phyloP scores from a whole-genome alignment of 2,329 filamentous ascomycete genomes.

The Aspergillus nomiae region DNA sequence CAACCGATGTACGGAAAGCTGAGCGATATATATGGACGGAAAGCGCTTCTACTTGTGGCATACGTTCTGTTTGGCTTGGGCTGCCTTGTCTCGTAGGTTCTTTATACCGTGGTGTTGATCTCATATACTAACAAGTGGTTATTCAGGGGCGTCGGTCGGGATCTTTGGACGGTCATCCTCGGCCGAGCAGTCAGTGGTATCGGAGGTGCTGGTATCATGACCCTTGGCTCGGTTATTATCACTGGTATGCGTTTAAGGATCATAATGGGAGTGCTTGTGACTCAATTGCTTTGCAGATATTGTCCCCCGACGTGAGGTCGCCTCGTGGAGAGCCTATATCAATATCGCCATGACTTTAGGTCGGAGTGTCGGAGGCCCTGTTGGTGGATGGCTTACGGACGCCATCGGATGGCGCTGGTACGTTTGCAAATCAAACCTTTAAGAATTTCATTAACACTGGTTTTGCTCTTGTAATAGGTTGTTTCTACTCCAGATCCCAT shows the following conservation, averaged over 20 bases:
- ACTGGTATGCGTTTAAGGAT: conserved; percentile 26
- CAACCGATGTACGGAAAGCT: conserved; percentile 60
- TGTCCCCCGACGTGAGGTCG: conserved; percentile 52
- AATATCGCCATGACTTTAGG: conserved; percentile 55
- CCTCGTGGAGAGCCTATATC: conserved; percentile 53
- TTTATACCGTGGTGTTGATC: no score
- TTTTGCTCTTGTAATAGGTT: conserved; percentile 17
- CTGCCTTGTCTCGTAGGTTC: conserved; percentile 35
- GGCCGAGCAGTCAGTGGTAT: conserved; percentile 46
- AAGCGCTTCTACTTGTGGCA: conserved; percentile 50
- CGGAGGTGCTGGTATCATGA: conserved; percentile 49
- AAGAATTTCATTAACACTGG: neutral
- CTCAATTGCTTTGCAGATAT: conserved; percentile 37
- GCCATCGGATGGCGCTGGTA: conserved; percentile 68
- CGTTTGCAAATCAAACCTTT: neutral
- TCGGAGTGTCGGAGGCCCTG: conserved; percentile 53
- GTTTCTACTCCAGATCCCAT: conserved; percentile 32
- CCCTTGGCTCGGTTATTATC: conserved; percentile 51
- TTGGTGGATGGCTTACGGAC: conserved; percentile 65
- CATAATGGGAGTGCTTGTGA: rapidly evolving
- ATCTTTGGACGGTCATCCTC: conserved; percentile 44
- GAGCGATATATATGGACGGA: conserved; percentile 61
- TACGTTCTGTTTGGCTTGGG: conserved; percentile 57
- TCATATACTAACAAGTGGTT: neutral
- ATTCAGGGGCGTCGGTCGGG: conserved; percentile 37